phyloP scores from a whole-genome alignment of 148 eudicot genomes.

The Beta vulgaris region DNA sequence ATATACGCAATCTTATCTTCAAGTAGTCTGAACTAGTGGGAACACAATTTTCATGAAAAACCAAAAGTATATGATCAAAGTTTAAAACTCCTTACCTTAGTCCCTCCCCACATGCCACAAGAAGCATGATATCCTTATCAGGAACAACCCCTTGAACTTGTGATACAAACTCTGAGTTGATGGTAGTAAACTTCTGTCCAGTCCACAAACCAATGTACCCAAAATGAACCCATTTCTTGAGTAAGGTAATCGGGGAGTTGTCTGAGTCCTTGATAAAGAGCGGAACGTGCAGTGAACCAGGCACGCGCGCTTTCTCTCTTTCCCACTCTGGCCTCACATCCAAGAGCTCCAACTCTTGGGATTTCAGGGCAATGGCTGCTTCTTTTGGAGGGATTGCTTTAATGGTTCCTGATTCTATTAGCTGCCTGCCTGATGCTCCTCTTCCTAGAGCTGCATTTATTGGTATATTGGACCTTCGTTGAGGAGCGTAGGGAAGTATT shows the following conservation, averaged over 20 bases:
- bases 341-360: constrained; percentile 55
- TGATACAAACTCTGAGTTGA: constrained; percentile 57
- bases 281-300: constrained; percentile 77
- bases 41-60: not conserved
- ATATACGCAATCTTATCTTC: too few species aligned
- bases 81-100: constrained; percentile 45
- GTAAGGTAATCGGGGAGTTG: constrained; percentile 51
- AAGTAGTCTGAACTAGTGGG: too few species aligned
- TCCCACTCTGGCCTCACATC: constrained; percentile 94
- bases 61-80: not conserved
- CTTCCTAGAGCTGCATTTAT: constrained; percentile 42
- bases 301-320: constrained; percentile 69
- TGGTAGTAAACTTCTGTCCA: constrained; percentile 77
- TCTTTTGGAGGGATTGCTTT: constrained; percentile 57
- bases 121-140: constrained; percentile 58
- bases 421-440: constrained; percentile 39
- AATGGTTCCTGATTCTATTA: constrained; percentile 62
- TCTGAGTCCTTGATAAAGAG: constrained; percentile 69
- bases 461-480: constrained; percentile 10
- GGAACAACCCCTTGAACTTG: constrained; percentile 57
- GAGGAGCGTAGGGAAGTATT: not conserved
- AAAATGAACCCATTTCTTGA: constrained; percentile 94
- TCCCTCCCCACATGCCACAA: constrained; percentile 94
- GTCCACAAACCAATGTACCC: constrained; percentile 98
- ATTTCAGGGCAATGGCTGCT: constrained; percentile 45